These are phyloP conservation scores for Cyberlindnera veronae DNA, from an alignment of 805 yeast genomes.

Conservation along the genomic window DNA sequence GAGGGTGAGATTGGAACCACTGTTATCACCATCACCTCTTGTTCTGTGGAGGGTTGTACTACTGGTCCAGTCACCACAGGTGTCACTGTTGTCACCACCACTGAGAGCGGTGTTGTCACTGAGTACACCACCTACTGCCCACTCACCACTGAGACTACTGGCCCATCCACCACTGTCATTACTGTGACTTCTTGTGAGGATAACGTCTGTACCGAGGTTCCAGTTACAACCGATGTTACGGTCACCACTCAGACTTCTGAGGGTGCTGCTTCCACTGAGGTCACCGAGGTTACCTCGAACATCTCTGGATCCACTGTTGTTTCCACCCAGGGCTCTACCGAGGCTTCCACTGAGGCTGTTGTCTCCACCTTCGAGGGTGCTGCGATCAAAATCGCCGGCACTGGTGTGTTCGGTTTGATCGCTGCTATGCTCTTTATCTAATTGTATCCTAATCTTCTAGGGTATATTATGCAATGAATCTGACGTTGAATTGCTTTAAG, in stretches of 20 bases:
- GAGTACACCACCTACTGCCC: slow-evolving; percentile 28
- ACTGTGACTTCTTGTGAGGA: slow-evolving; percentile 31
- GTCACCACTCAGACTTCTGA: slow-evolving; percentile 9
- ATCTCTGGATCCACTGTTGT: no score
- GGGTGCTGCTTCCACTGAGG: slow-evolving; percentile 33
- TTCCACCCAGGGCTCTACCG: no score
- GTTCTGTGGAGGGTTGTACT: slow-evolving; percentile 5
- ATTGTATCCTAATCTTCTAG: no score
- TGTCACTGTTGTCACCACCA: slow-evolving; percentile 9
- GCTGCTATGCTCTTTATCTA: no score
- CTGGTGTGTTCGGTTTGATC: no score
- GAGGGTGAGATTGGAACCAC: neutral
- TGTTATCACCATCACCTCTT: slow-evolving; percentile 6
- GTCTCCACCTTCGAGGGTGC: no score
- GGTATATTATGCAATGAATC: no score
- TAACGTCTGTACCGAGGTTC: no score
- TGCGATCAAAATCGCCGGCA: no score
- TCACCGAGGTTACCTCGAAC: slow-evolving; percentile 34
- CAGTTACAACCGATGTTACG: slow-evolving; percentile 11
- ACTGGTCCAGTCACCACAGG: slow-evolving; percentile 5
- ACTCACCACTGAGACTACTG: no score
- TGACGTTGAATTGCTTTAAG: no score
- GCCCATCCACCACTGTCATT: slow-evolving; percentile 30
- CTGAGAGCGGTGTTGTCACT: slow-evolving; percentile 29
- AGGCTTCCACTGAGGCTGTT: no score